Evolutionary conservation across 106 monocot species (phyloP).

Genomic region (Dendrobium officinale): DNA sequence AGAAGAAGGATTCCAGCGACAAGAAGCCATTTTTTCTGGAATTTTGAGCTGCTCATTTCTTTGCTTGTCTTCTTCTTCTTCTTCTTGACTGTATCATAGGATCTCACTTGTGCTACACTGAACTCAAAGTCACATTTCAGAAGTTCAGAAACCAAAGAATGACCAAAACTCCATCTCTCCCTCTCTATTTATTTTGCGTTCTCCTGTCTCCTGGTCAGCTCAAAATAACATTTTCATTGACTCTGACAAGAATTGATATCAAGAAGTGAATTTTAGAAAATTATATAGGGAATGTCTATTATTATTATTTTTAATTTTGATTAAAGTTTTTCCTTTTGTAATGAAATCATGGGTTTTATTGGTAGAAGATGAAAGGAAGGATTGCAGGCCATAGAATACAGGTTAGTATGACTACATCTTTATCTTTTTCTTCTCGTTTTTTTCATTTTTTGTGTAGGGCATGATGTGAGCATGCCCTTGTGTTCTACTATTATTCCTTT

Average conservation of each 20-base stretch:
- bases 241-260: constrained; percentile 6
- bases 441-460: constrained; percentile 19
- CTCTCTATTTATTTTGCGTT: constrained; percentile 4
- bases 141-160: constrained; percentile 1
- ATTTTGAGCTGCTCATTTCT: constrained; percentile 18
- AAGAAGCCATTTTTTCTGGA: constrained; percentile 46
- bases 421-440: constrained; percentile 24
- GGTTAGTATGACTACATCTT: constrained; percentile 18
- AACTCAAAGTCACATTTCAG: neutral
- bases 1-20: constrained; percentile 9
- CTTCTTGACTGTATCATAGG: constrained; percentile 11
- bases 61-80: constrained; percentile 10
- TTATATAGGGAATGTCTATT: neutral
- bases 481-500: constrained; percentile 17
- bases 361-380: constrained; percentile 4
- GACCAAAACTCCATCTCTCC: neutral
- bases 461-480: constrained; percentile 6
- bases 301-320: neutral
- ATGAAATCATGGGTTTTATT: constrained; percentile 20
- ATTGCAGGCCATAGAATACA: constrained; percentile 3
- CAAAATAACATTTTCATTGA: constrained; percentile 13
- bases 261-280: neutral
- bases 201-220: constrained; percentile 11
- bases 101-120: neutral
- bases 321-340: neutral